phyloP scores from a whole-genome alignment of 1,284 basidiomycete species.

The Moniliella sp. region DNA sequence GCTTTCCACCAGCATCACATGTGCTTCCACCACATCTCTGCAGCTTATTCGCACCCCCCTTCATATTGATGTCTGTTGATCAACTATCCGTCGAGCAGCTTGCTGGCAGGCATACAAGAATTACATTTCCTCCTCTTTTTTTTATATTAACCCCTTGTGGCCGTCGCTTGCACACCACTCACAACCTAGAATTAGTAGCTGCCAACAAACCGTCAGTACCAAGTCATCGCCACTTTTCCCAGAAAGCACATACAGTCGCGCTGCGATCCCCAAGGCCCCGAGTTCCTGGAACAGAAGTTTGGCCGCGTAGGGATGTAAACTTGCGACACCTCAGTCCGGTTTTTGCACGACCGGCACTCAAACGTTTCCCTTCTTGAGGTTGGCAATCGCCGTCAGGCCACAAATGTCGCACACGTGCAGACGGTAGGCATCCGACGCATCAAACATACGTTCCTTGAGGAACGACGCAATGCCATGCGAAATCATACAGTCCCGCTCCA shows the following conservation, averaged over 20 bases:
- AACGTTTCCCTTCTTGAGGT: conserved; percentile 29
- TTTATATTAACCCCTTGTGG: too few relatives aligned
- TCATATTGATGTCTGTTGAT: too few relatives aligned
- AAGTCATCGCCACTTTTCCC: too few relatives aligned
- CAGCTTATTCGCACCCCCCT: too few relatives aligned
- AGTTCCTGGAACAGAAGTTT: conserved; percentile 72
- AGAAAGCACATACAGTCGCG: conserved; percentile 18
- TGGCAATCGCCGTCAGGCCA: conserved; percentile 25
- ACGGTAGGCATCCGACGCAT: conserved; percentile 27
- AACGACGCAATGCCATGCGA: conserved; percentile 96
- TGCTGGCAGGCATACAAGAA: too few relatives aligned
- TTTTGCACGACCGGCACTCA: conserved; percentile 29
- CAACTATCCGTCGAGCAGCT: too few relatives aligned
- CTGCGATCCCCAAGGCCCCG: conserved; percentile 30
- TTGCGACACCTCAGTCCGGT: conserved; percentile 31
- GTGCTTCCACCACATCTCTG: too few relatives aligned
- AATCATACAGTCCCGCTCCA: conserved; percentile 99
- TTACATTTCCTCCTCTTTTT: too few relatives aligned
- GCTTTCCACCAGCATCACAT: too few relatives aligned
- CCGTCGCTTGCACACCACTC: too few relatives aligned
- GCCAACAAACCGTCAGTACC: too few relatives aligned
- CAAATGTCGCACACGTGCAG: conserved; percentile 31
- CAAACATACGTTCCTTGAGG: conserved; percentile 40
- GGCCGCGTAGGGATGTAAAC: conserved; percentile 34
- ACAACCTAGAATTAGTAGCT: too few relatives aligned